These are phyloP conservation scores for Baudoinia panamericana DNA, from an alignment of 495 filamentous ascomycete species.

Conservation along the genomic window DNA sequence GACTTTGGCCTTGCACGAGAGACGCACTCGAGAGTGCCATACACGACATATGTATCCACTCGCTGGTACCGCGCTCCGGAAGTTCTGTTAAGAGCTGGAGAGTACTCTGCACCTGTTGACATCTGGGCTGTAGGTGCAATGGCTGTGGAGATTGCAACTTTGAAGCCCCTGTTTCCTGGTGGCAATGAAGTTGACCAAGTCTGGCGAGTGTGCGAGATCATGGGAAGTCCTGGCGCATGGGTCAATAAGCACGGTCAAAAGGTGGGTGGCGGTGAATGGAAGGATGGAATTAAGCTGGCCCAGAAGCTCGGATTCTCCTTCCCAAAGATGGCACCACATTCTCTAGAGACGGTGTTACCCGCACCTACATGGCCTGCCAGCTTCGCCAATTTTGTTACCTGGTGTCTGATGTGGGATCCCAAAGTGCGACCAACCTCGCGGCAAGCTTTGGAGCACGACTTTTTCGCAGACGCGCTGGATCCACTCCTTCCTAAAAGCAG, in stretches of 20 bases:
- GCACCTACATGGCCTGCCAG: slow-evolving; percentile 82
- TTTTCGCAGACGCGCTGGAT: slow-evolving; percentile 90
- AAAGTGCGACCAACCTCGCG: slow-evolving; percentile 85
- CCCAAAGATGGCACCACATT: slow-evolving; percentile 96
- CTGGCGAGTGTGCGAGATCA: slow-evolving; percentile 98
- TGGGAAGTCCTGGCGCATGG: slow-evolving; percentile 98
- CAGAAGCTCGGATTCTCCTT: slow-evolving; percentile 97
- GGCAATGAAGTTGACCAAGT: slow-evolving; percentile 98
- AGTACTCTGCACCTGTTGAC: slow-evolving; percentile 96
- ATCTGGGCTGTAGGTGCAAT: slow-evolving; percentile 99
- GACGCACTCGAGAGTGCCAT: slow-evolving; percentile 88
- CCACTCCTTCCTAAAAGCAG: slow-evolving; percentile 76
- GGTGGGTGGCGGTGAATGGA: slow-evolving; percentile 96
- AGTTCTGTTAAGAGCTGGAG: slow-evolving; percentile 83
- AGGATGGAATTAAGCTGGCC: slow-evolving; percentile 80
- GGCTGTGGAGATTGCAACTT: slow-evolving; percentile 94
- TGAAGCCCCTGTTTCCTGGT: slow-evolving; percentile 95
- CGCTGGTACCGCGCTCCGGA: slow-evolving; percentile 97
- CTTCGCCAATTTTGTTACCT: slow-evolving; percentile 84
- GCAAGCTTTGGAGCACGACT: slow-evolving; percentile 86
- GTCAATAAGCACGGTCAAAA: slow-evolving; percentile 76
- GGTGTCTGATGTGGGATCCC: slow-evolving; percentile 99
- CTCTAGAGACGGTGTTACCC: slow-evolving; percentile 89
- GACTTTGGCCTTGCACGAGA: slow-evolving; percentile 98
- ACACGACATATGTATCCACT: slow-evolving; percentile 97